These are phyloP conservation scores for Punctularia strigosozonata DNA, from an alignment of 768 basidiomycete genomes.

Conservation along the genomic window DNA sequence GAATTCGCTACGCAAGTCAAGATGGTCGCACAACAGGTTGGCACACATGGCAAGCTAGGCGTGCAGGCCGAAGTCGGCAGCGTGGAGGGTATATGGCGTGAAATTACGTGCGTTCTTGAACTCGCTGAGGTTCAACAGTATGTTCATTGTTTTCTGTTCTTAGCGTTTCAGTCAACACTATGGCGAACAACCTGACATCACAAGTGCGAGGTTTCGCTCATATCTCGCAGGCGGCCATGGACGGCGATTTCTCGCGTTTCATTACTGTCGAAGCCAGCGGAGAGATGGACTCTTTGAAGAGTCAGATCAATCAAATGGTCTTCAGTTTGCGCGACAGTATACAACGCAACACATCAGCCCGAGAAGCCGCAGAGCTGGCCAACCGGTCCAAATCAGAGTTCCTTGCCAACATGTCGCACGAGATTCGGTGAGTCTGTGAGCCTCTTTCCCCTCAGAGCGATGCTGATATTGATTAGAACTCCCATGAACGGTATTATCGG, in stretches of 20 bases:
- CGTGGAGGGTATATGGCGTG: conserved; percentile 97
- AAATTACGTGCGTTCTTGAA: conserved; percentile 70
- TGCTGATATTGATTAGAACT: conserved; percentile 42
- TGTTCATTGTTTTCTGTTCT: conserved; percentile 5
- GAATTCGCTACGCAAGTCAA: conserved; percentile 77
- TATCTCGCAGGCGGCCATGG: conserved; percentile 96
- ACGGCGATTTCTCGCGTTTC: conserved; percentile 97
- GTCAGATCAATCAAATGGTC: conserved; percentile 98
- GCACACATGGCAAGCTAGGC: conserved; percentile 96
- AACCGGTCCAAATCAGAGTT: conserved; percentile 97
- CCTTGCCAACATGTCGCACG: conserved; percentile 97
- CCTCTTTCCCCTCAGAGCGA: conserved; percentile 3
- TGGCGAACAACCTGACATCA: conserved; percentile 94
- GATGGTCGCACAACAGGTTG: conserved; percentile 94
- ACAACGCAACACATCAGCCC: conserved; percentile 96
- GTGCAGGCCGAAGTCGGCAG: conserved; percentile 96
- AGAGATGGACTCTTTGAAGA: conserved; percentile 99
- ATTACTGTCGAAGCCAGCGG: conserved; percentile 98
- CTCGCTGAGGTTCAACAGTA: conserved; percentile 4
- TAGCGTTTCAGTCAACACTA: conserved; percentile 92
- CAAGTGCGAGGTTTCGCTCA: conserved; percentile 99
- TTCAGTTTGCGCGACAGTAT: conserved; percentile 93
- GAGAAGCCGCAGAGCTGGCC: conserved; percentile 96
- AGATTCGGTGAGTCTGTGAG: conserved; percentile 62
- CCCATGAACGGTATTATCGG: conserved; percentile 99